Percentiles rank a stretch among this genome's conserved stretches.
phyloP scores from a whole-genome alignment of 2,329 filamentous ascomycete species.

The Ophiostoma sp. region DNA sequence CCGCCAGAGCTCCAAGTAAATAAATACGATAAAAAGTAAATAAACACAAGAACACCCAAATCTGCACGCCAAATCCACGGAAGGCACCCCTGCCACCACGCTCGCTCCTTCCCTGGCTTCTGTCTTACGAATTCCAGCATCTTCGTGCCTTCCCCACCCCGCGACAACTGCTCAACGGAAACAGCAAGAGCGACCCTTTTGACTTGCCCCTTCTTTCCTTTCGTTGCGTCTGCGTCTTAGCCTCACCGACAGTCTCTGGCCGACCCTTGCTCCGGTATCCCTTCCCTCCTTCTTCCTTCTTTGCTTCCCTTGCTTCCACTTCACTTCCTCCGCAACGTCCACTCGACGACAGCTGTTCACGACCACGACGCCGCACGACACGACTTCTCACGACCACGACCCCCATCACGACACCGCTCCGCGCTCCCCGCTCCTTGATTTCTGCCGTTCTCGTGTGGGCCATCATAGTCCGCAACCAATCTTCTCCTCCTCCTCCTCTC shows the following conservation, averaged over 20 bases:
- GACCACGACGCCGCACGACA: constrained; percentile 17
- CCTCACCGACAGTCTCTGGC: constrained; percentile 8
- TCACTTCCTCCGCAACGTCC: background rate
- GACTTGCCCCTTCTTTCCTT: background rate
- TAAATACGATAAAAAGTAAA: constrained; percentile 14
- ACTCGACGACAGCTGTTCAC: constrained; percentile 10
- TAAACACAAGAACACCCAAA: constrained; percentile 16
- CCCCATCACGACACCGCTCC: constrained; percentile 9
- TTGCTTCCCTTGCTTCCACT: background rate
- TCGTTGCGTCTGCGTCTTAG: background rate
- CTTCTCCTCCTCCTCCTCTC: background rate
- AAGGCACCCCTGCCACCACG: too few relatives aligned
- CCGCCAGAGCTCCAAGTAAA: constrained; percentile 3
- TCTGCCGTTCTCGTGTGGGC: constrained; percentile 8
- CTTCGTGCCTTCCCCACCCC: background rate
- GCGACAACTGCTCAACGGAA: background rate
- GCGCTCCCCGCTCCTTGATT: background rate
- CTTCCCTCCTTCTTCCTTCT: background rate
- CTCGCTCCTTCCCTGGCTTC: constrained; percentile 4
- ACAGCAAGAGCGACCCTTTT: constrained; percentile 6
- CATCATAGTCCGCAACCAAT: background rate
- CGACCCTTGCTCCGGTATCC: constrained; percentile 15
- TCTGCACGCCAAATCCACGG: too few relatives aligned
- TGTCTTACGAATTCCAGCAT: constrained; percentile 3
- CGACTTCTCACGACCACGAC: constrained; percentile 15